phyloP scores from a whole-genome alignment of 225 moss, liverwort and hornwort species.

The Polytrichum formosum region DNA sequence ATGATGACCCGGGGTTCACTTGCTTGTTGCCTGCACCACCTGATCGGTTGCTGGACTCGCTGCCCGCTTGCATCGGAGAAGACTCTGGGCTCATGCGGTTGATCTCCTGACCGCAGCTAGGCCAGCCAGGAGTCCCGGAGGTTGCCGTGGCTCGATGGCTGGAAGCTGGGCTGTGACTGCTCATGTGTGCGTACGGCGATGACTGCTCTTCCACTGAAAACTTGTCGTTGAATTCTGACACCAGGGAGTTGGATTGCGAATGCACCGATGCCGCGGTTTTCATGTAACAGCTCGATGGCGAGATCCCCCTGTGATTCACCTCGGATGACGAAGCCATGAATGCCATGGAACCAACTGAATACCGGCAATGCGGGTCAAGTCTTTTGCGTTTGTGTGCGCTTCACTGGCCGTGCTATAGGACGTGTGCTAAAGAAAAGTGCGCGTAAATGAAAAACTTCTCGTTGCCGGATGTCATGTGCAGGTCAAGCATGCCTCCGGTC shows the following conservation, averaged over 20 bases:
- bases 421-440: background rate
- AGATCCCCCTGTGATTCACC: background rate
- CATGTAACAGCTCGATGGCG: background rate
- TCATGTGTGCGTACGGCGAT: background rate
- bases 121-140: slow-evolving; percentile 1
- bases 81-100: background rate
- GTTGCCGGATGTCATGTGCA: background rate
- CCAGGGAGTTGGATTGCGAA: slow-evolving; percentile 1
- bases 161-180: background rate
- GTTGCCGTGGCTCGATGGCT: background rate
- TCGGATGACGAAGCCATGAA: slow-evolving; percentile 8
- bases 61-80: background rate
- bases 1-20: slow-evolving; percentile 3
- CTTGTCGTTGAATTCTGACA: slow-evolving; percentile 10
- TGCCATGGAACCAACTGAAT: slow-evolving; percentile 3
- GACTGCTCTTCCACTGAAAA: slow-evolving; percentile 9
- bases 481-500: background rate
- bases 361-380: background rate
- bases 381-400: background rate
- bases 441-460: background rate
- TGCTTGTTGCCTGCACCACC: background rate
- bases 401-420: slow-evolving; percentile 7
- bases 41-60: slow-evolving; percentile 2
- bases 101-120: background rate
- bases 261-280: background rate